These are phyloP conservation scores for Phoenix dactylifera DNA, from an alignment of 176 grass and related monocot genomes.

Conservation along the genomic window DNA sequence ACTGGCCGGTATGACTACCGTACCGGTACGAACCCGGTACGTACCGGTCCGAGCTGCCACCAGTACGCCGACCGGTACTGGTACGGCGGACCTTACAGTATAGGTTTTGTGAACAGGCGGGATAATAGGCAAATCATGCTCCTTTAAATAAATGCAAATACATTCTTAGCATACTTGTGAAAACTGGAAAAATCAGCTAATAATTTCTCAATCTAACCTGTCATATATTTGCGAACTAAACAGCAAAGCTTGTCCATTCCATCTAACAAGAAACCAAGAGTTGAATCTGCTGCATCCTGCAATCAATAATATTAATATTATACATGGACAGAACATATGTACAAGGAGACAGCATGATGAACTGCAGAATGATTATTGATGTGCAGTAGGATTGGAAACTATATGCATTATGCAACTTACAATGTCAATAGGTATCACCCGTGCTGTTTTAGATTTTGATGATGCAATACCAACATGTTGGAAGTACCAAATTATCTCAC, in stretches of 20 bases:
- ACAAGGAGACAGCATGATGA: neutral
- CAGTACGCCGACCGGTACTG: too few relatives aligned
- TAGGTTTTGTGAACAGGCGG: too few relatives aligned
- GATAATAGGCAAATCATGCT: too few relatives aligned
- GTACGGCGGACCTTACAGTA: too few relatives aligned
- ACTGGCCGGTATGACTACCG: too few relatives aligned
- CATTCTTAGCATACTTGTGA: too few relatives aligned
- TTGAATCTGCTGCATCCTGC: conserved; percentile 92
- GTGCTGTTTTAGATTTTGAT: conserved; percentile 54
- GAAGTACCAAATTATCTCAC: conserved; percentile 96
- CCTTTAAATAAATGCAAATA: too few relatives aligned
- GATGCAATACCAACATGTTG: conserved; percentile 82
- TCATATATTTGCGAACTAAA: conserved; percentile 92
- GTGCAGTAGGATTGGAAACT: neutral
- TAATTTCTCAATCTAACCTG: conserved; percentile 42
- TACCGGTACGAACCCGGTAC: too few relatives aligned
- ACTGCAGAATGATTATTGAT: conserved; percentile 3
- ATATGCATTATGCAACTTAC: conserved; percentile 40
- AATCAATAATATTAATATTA: conserved; percentile 12
- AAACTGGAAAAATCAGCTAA: too few relatives aligned
- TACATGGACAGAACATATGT: conserved; percentile 18
- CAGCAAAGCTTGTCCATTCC: conserved; percentile 89
- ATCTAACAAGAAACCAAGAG: conserved; percentile 90
- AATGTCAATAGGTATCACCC: conserved; percentile 78
- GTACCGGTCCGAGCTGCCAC: too few relatives aligned